A percentile compares a stretch with the other conserved stretches of the same genome.
Evolutionary conservation across 768 basidiomycete genomes (phyloP).

Genomic region (Phaeotremella skinneri): DNA sequence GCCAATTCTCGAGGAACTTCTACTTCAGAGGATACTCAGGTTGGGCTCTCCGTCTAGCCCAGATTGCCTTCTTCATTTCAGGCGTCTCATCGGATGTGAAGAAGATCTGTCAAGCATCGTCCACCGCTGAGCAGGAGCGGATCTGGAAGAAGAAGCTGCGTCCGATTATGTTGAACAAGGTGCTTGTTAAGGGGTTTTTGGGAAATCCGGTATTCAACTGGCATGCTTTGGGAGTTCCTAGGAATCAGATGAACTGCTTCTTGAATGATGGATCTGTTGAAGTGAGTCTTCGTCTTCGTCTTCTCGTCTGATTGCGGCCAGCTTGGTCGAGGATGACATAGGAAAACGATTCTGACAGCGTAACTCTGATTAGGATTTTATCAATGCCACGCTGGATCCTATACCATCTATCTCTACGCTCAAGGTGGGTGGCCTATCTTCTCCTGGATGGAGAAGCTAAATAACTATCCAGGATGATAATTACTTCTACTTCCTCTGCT

Average conservation of each 20-base stretch:
- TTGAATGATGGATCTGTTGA: conserved; percentile 53
- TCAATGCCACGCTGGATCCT: conserved; percentile 54
- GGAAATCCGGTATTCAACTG: conserved; percentile 63
- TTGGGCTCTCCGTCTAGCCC: conserved; percentile 65
- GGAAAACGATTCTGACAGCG: too few species aligned
- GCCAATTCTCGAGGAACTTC: conserved; percentile 58
- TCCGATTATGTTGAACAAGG: conserved; percentile 62
- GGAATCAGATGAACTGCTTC: conserved; percentile 65
- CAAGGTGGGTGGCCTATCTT: conserved; percentile 15
- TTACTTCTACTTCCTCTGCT: conserved; percentile 62
- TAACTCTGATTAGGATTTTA: conserved; percentile 48
- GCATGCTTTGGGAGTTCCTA: conserved; percentile 75
- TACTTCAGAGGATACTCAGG: conserved; percentile 66
- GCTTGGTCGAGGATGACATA: too few species aligned
- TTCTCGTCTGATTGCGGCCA: too few species aligned
- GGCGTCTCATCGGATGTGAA: conserved; percentile 62
- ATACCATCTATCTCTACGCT: conserved; percentile 48
- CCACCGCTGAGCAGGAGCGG: conserved; percentile 60
- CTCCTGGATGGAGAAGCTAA: background rate
- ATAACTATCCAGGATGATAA: conserved; percentile 55
- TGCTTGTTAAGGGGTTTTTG: conserved; percentile 60
- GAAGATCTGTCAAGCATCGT: conserved; percentile 59
- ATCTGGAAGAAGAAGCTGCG: conserved; percentile 65
- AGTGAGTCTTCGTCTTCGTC: conserved; percentile 5
- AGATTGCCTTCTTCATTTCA: conserved; percentile 61